Evolutionary conservation across 1,139 yeast species (phyloP), one percentile per base, ranked within the genome.

Genomic region (Blastobotrys illinoisensis): DNA sequence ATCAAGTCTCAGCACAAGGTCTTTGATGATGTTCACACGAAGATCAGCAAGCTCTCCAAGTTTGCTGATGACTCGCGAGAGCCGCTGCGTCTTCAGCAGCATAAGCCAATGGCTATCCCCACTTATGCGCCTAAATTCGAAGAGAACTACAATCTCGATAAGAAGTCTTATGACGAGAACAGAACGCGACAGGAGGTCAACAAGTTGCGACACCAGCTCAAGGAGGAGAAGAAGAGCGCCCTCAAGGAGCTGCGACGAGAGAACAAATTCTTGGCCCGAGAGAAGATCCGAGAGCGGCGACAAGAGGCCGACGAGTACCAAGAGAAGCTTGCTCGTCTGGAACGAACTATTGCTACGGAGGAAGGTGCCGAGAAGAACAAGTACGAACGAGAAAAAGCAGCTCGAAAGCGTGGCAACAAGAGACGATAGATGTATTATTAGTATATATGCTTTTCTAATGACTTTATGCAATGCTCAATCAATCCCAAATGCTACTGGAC

Each of bases 131-230:
- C 99, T 61, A 86, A 88, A 72, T 95, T 87, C 68, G 98, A 91
- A 72, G 98, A 89, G 67, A 89, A 90, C 75, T 95, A 86, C 80
- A 91, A 90, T 74, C 96, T 97, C 57, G 97, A 89, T 67, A 88
- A 85, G 81, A 89, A 88, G 73, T 87, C 96, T 13, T 88, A 90
- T 70, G 97, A 91, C 69, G 80, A 86, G 54, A 87, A 91, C 69
- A 78, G 83, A 62, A 84, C 86, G 58, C 81, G 95, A 70, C 88
- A 85, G 63, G 98, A 93, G 69, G 73, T 88, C 62, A 79, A 79
- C 69, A 93, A 93, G 78, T 80, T 93, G 75, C 83, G 81, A 74
- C 83, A 86, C 26, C 88, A 88, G 74, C 75, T 89, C 71, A 93
- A 93, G 82, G 88, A 91, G 73, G 99, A 93, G 72, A 83, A 85